Evolutionary conservation across 331 rosid species (phyloP), one percentile per base, ranked within the genome.

Genomic region (Malus hybrid): DNA sequence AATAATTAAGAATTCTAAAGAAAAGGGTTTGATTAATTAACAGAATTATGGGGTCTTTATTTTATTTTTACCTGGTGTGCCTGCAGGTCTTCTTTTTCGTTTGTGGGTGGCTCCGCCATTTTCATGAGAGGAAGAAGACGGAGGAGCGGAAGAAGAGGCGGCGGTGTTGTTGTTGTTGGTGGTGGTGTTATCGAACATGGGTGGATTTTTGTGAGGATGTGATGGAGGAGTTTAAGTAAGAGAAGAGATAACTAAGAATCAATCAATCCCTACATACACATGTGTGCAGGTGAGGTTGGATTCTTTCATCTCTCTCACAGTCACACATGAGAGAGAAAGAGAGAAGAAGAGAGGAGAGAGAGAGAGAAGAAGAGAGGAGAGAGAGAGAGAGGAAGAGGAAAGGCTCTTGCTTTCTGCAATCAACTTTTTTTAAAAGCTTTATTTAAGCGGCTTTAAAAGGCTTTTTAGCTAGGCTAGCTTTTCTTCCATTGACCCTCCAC

Each of bases 81-180:
- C 98, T 8, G 98, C 93, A 3, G 98, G 98, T 80, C 97, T 85
- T 86, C 98, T 77, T 84, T 88, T 93, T 75, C 98, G 83, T 85
- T 90, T 93, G 91, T 81, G 81, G 46, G 44, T 73, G 83, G 73
- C 48, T 9, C 69, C 67, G 10, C 90, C 97, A 84, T 91, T 88
- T 75, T 92, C 87, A 65, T 83, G 87, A 34, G 91, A 83, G 59
- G 87, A 79, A 44, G 91, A 78, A 46, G 85, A 83, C 3, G 89
- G 87, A 67, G 85, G 79, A 78, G 60, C 82, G 52, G 84, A 67
- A 67, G 87, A 57, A 69, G 78, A 27, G 44, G 80, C 39, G 16
- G 76, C 55, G 12, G 22, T 71, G 82, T 28, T 75, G 79, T 85
- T 50, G 56, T 15, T 52, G 44, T 56, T 24, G 33, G 28, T 24